Percentiles rank a stretch among this genome's conserved stretches.
These are phyloP conservation scores for Alternaria gansuensis DNA, from an alignment of 2,329 filamentous ascomycete genomes.

Conservation along the genomic window DNA sequence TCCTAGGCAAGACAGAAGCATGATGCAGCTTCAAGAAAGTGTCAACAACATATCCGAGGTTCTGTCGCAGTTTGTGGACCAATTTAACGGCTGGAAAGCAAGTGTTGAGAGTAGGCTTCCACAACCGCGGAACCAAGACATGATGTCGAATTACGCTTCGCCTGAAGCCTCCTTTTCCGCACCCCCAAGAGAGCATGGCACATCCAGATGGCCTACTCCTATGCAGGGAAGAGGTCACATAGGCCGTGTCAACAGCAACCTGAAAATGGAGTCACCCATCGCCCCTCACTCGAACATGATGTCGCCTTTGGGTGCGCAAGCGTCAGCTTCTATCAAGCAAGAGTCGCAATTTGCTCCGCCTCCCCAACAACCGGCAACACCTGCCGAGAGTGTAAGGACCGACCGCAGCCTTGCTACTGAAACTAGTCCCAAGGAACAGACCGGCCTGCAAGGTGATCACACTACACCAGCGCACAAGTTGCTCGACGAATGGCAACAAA, in stretches of 20 bases:
- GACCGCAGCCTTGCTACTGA: constrained; percentile 34
- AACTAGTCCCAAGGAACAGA: constrained; percentile 34
- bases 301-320: constrained; percentile 37
- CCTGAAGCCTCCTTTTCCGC: constrained; percentile 40
- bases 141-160: constrained; percentile 40
- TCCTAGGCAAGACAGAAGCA: constrained; percentile 58
- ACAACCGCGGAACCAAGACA: constrained; percentile 25
- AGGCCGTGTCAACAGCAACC: constrained; percentile 41
- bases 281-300: constrained; percentile 40
- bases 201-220: constrained; percentile 44
- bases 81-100: constrained; percentile 48
- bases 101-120: constrained; percentile 44
- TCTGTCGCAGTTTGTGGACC: constrained; percentile 41
- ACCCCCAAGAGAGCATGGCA: constrained; percentile 38
- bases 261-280: constrained; percentile 49
- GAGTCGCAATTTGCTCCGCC: constrained; percentile 34
- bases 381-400: constrained; percentile 46
- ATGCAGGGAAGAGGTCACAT: constrained; percentile 38
- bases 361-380: constrained; percentile 45
- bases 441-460: constrained; percentile 79
- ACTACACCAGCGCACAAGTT: constrained; percentile 89
- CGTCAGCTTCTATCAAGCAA: constrained; percentile 46
- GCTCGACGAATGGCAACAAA: constrained; percentile 69
- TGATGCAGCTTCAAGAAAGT: constrained; percentile 59
- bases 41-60: constrained; percentile 52